These are phyloP conservation scores for Trichoderma citrinoviride DNA, from an alignment of 2,329 filamentous ascomycete genomes.

Conservation along the genomic window DNA sequence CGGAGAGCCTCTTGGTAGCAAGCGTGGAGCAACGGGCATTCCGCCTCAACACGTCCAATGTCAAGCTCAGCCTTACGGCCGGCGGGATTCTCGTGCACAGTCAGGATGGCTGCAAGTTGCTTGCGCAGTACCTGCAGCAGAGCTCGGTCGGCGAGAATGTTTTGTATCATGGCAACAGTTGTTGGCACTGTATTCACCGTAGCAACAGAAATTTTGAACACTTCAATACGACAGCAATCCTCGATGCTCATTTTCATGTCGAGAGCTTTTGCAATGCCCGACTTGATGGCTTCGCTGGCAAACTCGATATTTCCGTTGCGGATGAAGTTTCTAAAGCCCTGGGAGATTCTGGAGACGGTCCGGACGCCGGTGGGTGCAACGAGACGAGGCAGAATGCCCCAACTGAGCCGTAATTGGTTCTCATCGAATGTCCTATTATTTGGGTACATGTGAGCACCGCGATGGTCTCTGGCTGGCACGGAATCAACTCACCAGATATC, in stretches of 20 bases:
- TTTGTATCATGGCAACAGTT: neutral
- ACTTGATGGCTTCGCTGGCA: neutral
- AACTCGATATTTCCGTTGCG: neutral
- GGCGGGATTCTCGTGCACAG: neutral
- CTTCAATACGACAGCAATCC: constrained; percentile 1
- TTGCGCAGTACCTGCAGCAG: neutral
- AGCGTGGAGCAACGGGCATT: neutral
- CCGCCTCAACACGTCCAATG: neutral
- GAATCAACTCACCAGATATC: neutral
- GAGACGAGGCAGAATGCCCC: neutral
- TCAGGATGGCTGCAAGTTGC: neutral
- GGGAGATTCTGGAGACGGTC: neutral
- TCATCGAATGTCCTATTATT: constrained; percentile 13
- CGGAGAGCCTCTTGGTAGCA: constrained; percentile 11
- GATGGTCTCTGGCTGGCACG: too few species aligned
- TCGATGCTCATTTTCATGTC: neutral
- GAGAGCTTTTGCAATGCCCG: neutral
- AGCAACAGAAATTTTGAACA: constrained; percentile 4
- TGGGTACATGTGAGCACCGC: neutral
- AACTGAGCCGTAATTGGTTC: neutral
- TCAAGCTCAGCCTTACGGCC: neutral
- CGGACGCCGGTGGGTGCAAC: neutral
- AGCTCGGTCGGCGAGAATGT: neutral
- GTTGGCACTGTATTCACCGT: constrained; percentile 6
- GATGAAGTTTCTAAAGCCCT: neutral